Conservation (phyloP, 1,284 basidiomycete genomes). For the Schizopora paradoxa region DNA sequence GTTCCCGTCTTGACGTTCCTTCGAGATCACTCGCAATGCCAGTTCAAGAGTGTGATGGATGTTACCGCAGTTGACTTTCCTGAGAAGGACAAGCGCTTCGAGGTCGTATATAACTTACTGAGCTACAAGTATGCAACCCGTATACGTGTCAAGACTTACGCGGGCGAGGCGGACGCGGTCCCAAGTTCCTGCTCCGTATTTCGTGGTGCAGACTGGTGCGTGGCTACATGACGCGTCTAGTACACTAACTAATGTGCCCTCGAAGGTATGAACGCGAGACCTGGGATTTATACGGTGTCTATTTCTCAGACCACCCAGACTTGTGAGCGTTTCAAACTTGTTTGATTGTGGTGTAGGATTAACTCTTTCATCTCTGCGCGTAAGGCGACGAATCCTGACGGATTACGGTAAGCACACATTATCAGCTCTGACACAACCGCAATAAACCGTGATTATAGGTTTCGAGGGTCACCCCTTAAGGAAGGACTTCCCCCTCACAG, state of each 20-base stretch:
- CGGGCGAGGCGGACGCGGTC: conserved; percentile 91
- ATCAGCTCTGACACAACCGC: conserved; percentile 10
- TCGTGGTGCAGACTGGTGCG: conserved; percentile 91
- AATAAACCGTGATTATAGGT: conserved; percentile 42
- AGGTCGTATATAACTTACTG: conserved; percentile 95
- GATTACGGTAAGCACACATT: conserved; percentile 74
- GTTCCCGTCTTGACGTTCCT: conserved; percentile 89
- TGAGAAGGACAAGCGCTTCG: conserved; percentile 90
- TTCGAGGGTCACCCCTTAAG: conserved; percentile 98
- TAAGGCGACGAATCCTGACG: conserved; percentile 90
- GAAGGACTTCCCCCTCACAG: conserved; percentile 97
- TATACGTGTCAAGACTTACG: conserved; percentile 97
- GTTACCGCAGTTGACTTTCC: conserved; percentile 96
- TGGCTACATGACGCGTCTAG: conserved; percentile 8
- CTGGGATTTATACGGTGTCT: conserved; percentile 98
- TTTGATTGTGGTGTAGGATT: conserved; percentile 1
- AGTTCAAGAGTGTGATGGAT: conserved; percentile 92
- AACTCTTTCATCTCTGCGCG: conserved; percentile 13
- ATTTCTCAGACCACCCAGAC: conserved; percentile 96
- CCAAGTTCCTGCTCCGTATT: conserved; percentile 81
- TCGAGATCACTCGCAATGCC: conserved; percentile 93
- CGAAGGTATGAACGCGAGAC: conserved; percentile 92
- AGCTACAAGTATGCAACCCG: conserved; percentile 73
- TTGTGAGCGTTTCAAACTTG: conserved; percentile 53
- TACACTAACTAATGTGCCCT: neutral